A percentile compares a stretch with the other conserved stretches of the same genome.
These are phyloP conservation scores for Hirschfeldia incana DNA, from an alignment of 345 rosid genomes.

Conservation along the genomic window DNA sequence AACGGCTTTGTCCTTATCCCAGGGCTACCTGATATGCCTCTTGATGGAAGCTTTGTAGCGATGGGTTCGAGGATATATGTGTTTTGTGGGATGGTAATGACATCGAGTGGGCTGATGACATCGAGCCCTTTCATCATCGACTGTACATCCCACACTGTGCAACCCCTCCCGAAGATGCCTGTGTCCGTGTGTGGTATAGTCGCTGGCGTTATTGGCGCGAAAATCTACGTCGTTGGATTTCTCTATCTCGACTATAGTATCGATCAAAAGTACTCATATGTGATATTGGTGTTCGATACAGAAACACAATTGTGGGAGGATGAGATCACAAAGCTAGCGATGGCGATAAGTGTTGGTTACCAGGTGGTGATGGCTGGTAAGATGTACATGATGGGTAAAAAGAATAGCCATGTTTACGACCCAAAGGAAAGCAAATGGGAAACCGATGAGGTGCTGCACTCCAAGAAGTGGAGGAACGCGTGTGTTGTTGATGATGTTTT, in stretches of 20 bases:
- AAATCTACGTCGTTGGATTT: background rate
- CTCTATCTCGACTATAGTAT: too few relatives aligned
- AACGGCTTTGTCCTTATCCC: too few relatives aligned
- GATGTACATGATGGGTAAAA: background rate
- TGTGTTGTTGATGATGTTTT: background rate
- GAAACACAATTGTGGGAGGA: background rate
- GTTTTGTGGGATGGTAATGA: background rate
- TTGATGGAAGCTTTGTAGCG: too few relatives aligned
- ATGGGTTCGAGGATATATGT: background rate
- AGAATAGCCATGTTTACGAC: background rate
- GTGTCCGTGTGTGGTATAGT: background rate
- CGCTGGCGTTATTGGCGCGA: background rate
- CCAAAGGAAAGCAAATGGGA: background rate
- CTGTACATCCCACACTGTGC: background rate
- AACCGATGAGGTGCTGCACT: background rate
- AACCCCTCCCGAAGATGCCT: background rate
- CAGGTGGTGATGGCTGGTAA: background rate
- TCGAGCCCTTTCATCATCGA: background rate
- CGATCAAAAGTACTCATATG: background rate
- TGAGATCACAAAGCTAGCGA: background rate
- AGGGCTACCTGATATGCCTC: too few relatives aligned
- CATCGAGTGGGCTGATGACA: too few relatives aligned
- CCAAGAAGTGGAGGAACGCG: background rate
- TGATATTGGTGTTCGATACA: background rate
- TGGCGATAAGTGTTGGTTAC: background rate